These are phyloP conservation scores for Comarum palustre DNA, from an alignment of 306 rosid genomes.

Conservation along the genomic window DNA sequence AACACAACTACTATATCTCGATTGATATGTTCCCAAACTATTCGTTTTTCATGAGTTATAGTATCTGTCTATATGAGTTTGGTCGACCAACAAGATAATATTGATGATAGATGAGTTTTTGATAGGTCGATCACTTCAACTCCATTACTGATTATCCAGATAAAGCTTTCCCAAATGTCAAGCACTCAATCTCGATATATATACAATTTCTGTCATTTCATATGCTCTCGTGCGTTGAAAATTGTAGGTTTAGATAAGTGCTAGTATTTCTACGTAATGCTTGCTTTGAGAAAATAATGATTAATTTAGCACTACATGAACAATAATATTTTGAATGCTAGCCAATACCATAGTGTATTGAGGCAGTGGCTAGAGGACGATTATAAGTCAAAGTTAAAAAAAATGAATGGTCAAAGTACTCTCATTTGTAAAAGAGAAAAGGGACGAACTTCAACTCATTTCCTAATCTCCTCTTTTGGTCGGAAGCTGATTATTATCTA, in stretches of 20 bases:
- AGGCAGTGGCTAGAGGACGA: not conserved
- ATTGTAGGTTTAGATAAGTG: not conserved
- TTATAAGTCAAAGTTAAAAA: not conserved
- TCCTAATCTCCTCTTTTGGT: not conserved
- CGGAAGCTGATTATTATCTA: not conserved
- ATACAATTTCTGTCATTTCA: not conserved
- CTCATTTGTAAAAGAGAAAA: not conserved
- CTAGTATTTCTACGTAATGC: not conserved
- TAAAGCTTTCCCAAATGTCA: not conserved
- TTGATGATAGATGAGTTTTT: not conserved
- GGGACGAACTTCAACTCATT: not conserved
- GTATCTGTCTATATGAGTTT: not conserved
- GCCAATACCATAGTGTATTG: not conserved
- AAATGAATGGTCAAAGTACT: not conserved
- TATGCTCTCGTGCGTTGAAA: not conserved
- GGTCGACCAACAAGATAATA: slow-evolving; percentile 1
- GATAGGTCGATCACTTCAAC: not conserved
- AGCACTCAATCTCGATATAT: not conserved
- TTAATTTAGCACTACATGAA: not conserved
- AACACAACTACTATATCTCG: no score
- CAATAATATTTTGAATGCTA: not conserved
- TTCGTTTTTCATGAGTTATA: not conserved
- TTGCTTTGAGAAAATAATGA: not conserved
- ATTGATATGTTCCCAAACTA: not conserved
- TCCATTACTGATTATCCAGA: not conserved